A percentile compares a stretch with the other conserved stretches of the same genome.
phyloP scores from a whole-genome alignment of 1,284 basidiomycete species.

The Pseudozyma hubeiensis region DNA sequence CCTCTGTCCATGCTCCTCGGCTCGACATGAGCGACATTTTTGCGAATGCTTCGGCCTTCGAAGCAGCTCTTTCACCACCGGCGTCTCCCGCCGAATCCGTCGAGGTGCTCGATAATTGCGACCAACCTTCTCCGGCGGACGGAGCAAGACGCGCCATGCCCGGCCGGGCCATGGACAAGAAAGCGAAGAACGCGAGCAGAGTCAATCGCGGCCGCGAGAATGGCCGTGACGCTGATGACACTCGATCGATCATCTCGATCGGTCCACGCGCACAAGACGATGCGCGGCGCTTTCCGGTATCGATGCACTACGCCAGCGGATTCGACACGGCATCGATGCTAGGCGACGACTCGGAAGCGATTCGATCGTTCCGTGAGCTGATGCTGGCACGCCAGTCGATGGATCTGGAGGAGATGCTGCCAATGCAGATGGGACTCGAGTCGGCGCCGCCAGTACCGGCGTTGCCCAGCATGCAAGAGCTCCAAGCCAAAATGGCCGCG shows the following conservation, averaged over 20 bases:
- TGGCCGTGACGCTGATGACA: constrained; percentile 17
- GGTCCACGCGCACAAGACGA: constrained; percentile 45
- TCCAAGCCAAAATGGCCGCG: constrained; percentile 35
- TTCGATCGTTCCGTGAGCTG: constrained; percentile 44
- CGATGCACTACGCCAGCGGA: constrained; percentile 60
- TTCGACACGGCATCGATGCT: constrained; percentile 54
- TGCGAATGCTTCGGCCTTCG: neutral
- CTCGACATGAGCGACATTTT: constrained; percentile 18
- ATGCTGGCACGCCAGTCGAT: constrained; percentile 57
- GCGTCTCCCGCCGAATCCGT: constrained; percentile 19
- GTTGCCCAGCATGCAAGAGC: constrained; percentile 44
- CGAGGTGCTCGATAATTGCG: constrained; percentile 29
- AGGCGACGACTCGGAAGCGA: constrained; percentile 48
- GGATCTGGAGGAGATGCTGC: constrained; percentile 58
- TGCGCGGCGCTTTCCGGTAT: constrained; percentile 56
- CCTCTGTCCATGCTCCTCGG: constrained; percentile 14
- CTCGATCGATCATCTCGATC: constrained; percentile 39
- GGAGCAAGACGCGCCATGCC: neutral
- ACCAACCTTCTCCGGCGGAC: neutral
- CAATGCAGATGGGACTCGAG: constrained; percentile 31
- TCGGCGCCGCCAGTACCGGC: constrained; percentile 55
- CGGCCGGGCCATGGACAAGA: neutral
- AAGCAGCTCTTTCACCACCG: constrained; percentile 2
- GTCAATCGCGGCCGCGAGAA: neutral
- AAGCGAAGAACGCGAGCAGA: neutral